A percentile compares a stretch with the other conserved stretches of the same genome.
These are phyloP conservation scores for Quercus aquifolioides DNA, from an alignment of 306 rosid species.

Conservation along the genomic window DNA sequence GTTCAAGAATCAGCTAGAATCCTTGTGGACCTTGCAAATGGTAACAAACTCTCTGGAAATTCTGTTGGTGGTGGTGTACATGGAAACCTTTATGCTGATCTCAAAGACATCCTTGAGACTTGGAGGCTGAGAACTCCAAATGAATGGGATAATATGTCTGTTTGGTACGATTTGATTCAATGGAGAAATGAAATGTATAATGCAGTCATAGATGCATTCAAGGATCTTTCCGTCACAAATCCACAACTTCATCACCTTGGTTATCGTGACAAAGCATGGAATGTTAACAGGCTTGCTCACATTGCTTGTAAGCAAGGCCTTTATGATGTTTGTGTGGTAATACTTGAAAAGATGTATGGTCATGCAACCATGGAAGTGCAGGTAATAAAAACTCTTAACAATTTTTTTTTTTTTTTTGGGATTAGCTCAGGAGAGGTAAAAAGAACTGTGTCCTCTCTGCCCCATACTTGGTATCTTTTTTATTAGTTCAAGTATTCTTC, in stretches of 20 bases:
- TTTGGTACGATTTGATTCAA: conserved; percentile 96
- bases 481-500: neutral
- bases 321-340: conserved; percentile 82
- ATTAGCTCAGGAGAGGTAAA: neutral
- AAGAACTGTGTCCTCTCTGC: conserved; percentile 11
- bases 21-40: conserved; percentile 82
- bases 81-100: conserved; percentile 93
- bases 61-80: conserved; percentile 78
- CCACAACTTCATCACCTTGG: conserved; percentile 97
- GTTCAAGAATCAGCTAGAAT: conserved; percentile 91
- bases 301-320: conserved; percentile 96
- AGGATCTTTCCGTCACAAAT: conserved; percentile 74
- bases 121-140: conserved; percentile 99
- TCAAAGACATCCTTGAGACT: conserved; percentile 98
- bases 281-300: conserved; percentile 94
- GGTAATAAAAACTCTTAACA: conserved; percentile 39
- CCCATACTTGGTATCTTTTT: neutral
- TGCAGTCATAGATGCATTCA: conserved; percentile 93
- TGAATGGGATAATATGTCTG: conserved; percentile 98
- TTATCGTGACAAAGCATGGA: conserved; percentile 99
- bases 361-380: conserved; percentile 99
- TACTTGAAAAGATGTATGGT: conserved; percentile 94
- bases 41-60: conserved; percentile 70
- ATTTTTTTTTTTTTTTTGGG: neutral
- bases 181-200: conserved; percentile 99